Conservation (phyloP, 1,139 yeast species). For the Debaryomyces psychrophilus region DNA sequence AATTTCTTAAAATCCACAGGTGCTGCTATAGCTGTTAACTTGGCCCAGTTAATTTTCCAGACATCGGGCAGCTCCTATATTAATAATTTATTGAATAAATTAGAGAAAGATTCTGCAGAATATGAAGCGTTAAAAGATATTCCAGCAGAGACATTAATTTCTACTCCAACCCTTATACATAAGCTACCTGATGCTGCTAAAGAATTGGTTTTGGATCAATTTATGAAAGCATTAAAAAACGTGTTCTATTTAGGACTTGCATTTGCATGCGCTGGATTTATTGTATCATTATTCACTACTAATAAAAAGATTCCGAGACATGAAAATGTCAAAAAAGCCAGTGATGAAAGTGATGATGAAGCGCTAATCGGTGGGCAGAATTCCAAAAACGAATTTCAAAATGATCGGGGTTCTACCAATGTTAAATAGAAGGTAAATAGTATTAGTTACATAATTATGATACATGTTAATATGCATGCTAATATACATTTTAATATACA, state of each 20-base stretch:
- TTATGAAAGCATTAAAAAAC: conserved; percentile 43
- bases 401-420: neutral
- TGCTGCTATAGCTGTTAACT: conserved; percentile 50
- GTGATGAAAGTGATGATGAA: conserved; percentile 13
- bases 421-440: neutral
- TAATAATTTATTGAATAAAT: conserved; percentile 13
- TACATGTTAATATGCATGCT: conserved; percentile 4
- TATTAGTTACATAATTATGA: conserved; percentile 5
- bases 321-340: conserved; percentile 25
- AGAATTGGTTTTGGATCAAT: conserved; percentile 28
- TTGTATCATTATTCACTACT: conserved; percentile 38
- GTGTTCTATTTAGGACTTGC: conserved; percentile 47
- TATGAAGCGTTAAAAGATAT: conserved; percentile 20
- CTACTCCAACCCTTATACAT: conserved; percentile 34
- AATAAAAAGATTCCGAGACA: conserved; percentile 42
- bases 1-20: conserved; percentile 52
- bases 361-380: neutral
- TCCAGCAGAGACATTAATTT: conserved; percentile 26
- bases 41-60: conserved; percentile 52
- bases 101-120: conserved; percentile 18
- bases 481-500: conserved; percentile 7
- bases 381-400: neutral
- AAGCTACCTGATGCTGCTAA: conserved; percentile 28
- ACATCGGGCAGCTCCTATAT: conserved; percentile 30
- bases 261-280: conserved; percentile 31